Conservation (phyloP, 108 stramenopile species). For the Ochromonas danica region DNA sequence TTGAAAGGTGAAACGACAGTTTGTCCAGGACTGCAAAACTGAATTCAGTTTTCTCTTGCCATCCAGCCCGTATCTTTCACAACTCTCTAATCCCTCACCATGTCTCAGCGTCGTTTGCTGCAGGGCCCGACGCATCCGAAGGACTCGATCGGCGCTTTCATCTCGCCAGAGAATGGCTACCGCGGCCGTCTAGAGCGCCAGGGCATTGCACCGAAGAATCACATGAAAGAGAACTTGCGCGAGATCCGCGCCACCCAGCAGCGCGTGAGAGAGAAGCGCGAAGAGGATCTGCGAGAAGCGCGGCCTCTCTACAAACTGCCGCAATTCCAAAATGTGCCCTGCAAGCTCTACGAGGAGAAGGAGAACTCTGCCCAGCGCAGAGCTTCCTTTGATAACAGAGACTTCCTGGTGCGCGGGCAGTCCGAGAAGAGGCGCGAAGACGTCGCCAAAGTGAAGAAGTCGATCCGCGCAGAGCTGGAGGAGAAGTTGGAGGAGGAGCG, state of each 20-base stretch:
- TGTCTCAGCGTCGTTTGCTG: too few species aligned
- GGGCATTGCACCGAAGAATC: slow-evolving; percentile 17
- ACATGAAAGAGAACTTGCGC: slow-evolving; percentile 30
- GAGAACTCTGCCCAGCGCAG: not conserved
- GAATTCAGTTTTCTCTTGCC: too few species aligned
- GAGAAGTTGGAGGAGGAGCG: not conserved
- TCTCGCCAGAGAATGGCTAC: not conserved
- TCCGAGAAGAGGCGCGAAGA: slow-evolving; percentile 6
- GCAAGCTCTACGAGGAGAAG: not conserved
- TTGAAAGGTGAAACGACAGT: too few species aligned
- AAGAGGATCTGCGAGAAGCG: not conserved
- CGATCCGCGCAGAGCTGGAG: not conserved
- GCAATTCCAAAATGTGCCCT: slow-evolving; percentile 1
- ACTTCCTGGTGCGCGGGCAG: not conserved
- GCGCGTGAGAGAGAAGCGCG: not conserved
- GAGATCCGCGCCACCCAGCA: not conserved
- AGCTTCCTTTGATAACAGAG: not conserved
- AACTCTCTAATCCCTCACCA: too few species aligned
- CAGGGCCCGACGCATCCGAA: too few species aligned
- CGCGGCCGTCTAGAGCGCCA: not conserved
- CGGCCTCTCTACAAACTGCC: slow-evolving; percentile 4
- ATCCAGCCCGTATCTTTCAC: too few species aligned
- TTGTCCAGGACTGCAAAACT: too few species aligned
- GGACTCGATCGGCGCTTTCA: not conserved
- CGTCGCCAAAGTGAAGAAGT: not conserved